A percentile compares a stretch with the other conserved stretches of the same genome.
phyloP scores from a whole-genome alignment of 257 asterid species.

The Solanum gandarillasii region DNA sequence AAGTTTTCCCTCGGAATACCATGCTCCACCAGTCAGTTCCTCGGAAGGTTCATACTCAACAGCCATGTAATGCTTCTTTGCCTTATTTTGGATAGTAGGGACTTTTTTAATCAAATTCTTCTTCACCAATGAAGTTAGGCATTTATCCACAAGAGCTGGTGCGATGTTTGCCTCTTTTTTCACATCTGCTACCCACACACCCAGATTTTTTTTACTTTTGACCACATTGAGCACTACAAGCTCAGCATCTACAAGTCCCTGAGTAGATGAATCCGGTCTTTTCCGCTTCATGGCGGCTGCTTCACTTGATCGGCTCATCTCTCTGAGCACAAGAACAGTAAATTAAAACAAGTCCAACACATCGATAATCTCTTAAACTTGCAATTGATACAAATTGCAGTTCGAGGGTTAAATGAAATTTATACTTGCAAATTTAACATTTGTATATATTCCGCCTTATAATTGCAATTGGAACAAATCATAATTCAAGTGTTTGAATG shows the following conservation, averaged over 20 bases:
- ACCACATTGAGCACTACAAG: conserved; percentile 32
- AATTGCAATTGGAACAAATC: neutral
- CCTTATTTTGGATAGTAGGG: conserved; percentile 27
- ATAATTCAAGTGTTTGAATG: neutral
- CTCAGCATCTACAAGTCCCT: conserved; percentile 25
- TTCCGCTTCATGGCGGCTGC: conserved; percentile 28
- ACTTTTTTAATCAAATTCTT: conserved; percentile 40
- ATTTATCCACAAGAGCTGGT: conserved; percentile 17
- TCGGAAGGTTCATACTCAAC: conserved; percentile 48
- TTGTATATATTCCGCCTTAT: neutral
- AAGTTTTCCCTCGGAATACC: conserved; percentile 46
- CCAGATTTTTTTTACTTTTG: conserved; percentile 23
- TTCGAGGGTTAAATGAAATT: neutral
- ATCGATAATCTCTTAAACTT: neutral
- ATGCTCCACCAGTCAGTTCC: conserved; percentile 56
- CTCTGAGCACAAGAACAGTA: neutral
- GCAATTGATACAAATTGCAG: neutral
- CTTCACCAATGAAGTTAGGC: conserved; percentile 18
- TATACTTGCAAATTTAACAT: neutral
- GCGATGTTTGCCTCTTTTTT: conserved; percentile 23
- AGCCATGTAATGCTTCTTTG: conserved; percentile 44
- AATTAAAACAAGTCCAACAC: neutral
- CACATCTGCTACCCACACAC: conserved; percentile 32
- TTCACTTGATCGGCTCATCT: conserved; percentile 12
- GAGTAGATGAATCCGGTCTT: conserved; percentile 23